Conservation (phyloP, 192 early-diverging fungal species). For the Spizellomyces sp. region DNA sequence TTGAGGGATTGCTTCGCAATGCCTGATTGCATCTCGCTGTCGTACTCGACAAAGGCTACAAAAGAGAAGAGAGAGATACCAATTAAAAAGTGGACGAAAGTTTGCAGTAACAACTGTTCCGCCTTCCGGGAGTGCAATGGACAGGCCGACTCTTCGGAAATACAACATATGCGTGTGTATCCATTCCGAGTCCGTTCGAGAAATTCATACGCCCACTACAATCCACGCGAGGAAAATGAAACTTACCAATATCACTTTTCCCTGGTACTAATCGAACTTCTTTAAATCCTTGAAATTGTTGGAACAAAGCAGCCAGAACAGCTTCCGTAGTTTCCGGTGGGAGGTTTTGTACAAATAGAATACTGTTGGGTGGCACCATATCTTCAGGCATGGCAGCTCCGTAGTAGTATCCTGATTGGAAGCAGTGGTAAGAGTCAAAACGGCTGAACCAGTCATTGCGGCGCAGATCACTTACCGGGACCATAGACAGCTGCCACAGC, state of each 20-base stretch:
- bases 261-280: slow-evolving; percentile 94
- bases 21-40: slow-evolving; percentile 78
- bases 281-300: slow-evolving; percentile 87
- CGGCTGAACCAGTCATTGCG: no score
- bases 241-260: slow-evolving; percentile 77
- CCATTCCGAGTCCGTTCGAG: no score
- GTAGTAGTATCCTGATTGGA: slow-evolving; percentile 12
- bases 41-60: slow-evolving; percentile 94
- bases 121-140: no score
- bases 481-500: slow-evolving; percentile 29
- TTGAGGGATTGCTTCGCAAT: slow-evolving; percentile 75
- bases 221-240: no score
- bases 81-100: not conserved
- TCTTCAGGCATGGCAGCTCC: slow-evolving; percentile 60
- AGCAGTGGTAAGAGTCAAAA: no score
- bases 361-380: slow-evolving; percentile 85
- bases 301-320: slow-evolving; percentile 70
- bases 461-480: slow-evolving; percentile 17
- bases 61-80: not conserved
- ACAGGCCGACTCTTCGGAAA: no score
- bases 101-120: no score
- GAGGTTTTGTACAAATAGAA: slow-evolving; percentile 91
- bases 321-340: slow-evolving; percentile 69
- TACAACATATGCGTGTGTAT: no score
- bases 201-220: no score